These are phyloP conservation scores for Dendrobium nobile DNA, from an alignment of 106 monocot species.

Conservation along the genomic window DNA sequence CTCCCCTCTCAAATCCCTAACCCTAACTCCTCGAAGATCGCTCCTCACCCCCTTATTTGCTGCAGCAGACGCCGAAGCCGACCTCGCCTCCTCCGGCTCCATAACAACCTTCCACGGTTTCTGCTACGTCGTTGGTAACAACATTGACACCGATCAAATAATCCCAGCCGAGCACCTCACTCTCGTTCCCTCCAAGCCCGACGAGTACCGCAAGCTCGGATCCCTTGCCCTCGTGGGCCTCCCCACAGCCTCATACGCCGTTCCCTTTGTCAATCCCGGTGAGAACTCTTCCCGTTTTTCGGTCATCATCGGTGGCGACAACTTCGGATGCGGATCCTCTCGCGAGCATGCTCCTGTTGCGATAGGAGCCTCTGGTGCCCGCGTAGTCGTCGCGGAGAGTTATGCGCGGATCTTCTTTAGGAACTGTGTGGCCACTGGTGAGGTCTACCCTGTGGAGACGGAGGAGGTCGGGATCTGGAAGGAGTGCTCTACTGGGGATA, in stretches of 20 bases:
- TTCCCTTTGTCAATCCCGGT: constrained; percentile 65
- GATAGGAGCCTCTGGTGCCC: constrained; percentile 72
- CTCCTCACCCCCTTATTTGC: constrained; percentile 4
- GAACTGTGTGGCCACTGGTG: constrained; percentile 92
- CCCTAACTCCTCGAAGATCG: constrained; percentile 9
- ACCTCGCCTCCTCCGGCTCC: constrained; percentile 3
- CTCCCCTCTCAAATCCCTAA: neutral
- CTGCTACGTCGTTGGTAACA: constrained; percentile 90
- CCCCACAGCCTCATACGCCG: constrained; percentile 54
- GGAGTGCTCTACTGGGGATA: constrained; percentile 79
- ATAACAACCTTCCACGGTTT: constrained; percentile 58
- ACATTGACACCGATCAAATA: constrained; percentile 99
- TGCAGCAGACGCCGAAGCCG: neutral
- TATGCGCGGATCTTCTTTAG: constrained; percentile 92
- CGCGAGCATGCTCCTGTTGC: constrained; percentile 96
- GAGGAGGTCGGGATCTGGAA: constrained; percentile 43
- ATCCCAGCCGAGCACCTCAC: constrained; percentile 95
- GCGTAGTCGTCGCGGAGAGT: constrained; percentile 70
- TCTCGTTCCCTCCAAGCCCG: constrained; percentile 93
- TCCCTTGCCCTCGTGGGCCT: constrained; percentile 74
- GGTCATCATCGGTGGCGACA: constrained; percentile 74
- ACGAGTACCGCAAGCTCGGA: constrained; percentile 91
- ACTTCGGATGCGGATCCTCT: constrained; percentile 97
- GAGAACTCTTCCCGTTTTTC: constrained; percentile 36
- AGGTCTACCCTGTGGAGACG: constrained; percentile 82